phyloP scores from a whole-genome alignment of 2,329 filamentous ascomycete genomes.

The Aspergillus novoparasiticus region DNA sequence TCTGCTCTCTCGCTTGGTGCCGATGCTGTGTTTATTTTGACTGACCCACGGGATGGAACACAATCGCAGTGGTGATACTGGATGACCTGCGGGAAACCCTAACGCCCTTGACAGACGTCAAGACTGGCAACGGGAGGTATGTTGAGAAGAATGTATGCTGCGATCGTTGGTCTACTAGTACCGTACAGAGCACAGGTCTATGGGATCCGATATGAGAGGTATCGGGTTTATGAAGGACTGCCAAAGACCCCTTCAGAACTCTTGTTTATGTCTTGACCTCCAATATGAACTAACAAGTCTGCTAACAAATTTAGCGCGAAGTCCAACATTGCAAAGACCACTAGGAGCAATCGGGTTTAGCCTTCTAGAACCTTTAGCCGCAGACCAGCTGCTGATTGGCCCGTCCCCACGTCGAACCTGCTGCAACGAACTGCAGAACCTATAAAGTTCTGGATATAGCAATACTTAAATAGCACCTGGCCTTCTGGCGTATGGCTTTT shows the following conservation, averaged over 20 bases:
- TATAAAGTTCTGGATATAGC: not conserved
- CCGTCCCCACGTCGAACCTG: not conserved
- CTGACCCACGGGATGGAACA: constrained; percentile 27
- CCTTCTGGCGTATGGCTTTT: not conserved
- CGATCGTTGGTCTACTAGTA: not conserved
- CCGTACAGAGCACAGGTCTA: not conserved
- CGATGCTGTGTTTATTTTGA: constrained; percentile 39
- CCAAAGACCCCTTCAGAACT: not conserved
- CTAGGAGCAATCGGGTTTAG: not conserved
- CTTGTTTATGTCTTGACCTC: not conserved
- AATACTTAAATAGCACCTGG: not conserved
- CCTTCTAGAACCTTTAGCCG: not conserved
- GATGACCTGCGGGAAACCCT: not conserved
- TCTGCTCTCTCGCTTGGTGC: constrained; percentile 24
- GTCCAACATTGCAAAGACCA: not conserved
- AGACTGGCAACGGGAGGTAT: constrained; percentile 12
- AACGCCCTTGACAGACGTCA: constrained; percentile 1
- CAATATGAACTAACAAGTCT: not conserved
- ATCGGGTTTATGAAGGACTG: not conserved
- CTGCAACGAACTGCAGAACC: not conserved
- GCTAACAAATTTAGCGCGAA: constrained; percentile 3
- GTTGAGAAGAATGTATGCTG: constrained; percentile 12
- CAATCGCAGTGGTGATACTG: constrained; percentile 14
- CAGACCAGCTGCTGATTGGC: not conserved
- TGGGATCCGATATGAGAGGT: not conserved